These are phyloP conservation scores for Salix koriyanagi DNA, from an alignment of 345 rosid species.

Conservation along the genomic window DNA sequence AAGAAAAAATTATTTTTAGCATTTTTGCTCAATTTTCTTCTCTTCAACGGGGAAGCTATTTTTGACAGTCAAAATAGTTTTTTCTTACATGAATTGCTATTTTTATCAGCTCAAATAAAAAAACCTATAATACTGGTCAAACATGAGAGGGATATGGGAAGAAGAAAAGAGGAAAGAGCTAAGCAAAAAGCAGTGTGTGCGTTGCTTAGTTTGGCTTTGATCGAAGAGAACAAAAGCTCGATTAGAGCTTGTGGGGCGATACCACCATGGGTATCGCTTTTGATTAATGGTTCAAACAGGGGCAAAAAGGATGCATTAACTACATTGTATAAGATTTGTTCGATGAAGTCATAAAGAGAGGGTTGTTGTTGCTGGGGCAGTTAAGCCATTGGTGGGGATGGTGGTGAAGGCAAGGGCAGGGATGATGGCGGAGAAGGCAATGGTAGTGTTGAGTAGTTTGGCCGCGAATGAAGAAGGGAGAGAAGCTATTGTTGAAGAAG, in stretches of 20 bases:
- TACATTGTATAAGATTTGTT: conserved; percentile 86
- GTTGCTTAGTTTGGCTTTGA: conserved; percentile 65
- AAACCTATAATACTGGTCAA: too few relatives aligned
- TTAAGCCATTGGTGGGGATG: conserved; percentile 75
- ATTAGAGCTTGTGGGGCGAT: conserved; percentile 90
- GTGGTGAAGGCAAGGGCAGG: conserved; percentile 75
- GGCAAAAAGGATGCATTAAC: conserved; percentile 91
- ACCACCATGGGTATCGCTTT: conserved; percentile 77
- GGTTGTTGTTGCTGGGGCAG: conserved; percentile 83
- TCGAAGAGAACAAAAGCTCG: conserved; percentile 79
- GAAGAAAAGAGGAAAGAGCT: conserved; percentile 15
- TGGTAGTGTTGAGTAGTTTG: conserved; percentile 82
- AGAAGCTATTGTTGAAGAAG: conserved; percentile 80
- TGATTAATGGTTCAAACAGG: conserved; percentile 65
- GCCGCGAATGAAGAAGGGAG: conserved; percentile 66
- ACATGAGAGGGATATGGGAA: too few relatives aligned
- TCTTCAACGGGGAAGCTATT: too few relatives aligned
- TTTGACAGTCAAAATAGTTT: too few relatives aligned
- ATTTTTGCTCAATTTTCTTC: too few relatives aligned
- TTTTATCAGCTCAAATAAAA: too few relatives aligned
- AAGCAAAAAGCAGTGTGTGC: conserved; percentile 96
- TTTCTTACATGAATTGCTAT: too few relatives aligned
- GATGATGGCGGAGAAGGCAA: conserved; percentile 95
- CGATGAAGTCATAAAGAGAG: conserved; percentile 77
- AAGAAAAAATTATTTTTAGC: too few relatives aligned